These are phyloP conservation scores for Ammopiptanthus mongolicus DNA, from an alignment of 306 rosid species.

Conservation along the genomic window DNA sequence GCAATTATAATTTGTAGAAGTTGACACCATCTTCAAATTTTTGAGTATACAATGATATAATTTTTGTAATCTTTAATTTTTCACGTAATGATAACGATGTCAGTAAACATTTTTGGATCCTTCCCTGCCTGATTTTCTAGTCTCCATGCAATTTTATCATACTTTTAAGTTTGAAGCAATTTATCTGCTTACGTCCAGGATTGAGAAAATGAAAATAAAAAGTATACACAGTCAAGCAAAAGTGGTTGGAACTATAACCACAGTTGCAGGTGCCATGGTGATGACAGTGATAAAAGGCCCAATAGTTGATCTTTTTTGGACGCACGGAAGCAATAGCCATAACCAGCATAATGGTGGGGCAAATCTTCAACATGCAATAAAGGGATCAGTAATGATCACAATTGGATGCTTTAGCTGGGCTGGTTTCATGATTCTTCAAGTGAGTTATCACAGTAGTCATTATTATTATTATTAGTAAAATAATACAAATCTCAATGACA, in stretches of 20 bases:
- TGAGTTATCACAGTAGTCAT: slow-evolving; percentile 12
- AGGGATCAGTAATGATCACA: slow-evolving; percentile 76
- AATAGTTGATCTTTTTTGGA: slow-evolving; percentile 43
- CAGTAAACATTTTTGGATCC: no score
- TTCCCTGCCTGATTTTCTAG: no score
- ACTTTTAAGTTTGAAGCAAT: neutral
- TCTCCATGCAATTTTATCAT: neutral
- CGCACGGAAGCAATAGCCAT: slow-evolving; percentile 20
- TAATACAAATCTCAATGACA: neutral
- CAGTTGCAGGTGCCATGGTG: slow-evolving; percentile 89
- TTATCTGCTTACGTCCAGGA: slow-evolving; percentile 35
- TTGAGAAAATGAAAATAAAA: slow-evolving; percentile 67
- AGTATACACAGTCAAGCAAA: slow-evolving; percentile 72
- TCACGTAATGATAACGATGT: no score
- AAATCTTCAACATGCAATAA: slow-evolving; percentile 51
- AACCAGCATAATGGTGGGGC: slow-evolving; percentile 29
- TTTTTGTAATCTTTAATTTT: no score
- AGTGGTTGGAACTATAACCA: slow-evolving; percentile 77
- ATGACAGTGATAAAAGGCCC: slow-evolving; percentile 88
- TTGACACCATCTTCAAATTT: no score
- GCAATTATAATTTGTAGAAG: no score
- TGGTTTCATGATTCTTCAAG: slow-evolving; percentile 81
- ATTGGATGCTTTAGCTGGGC: slow-evolving; percentile 86
- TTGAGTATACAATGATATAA: no score
- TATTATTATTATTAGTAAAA: neutral